phyloP scores from a whole-genome alignment of 306 rosid genomes.

The Cicer judaicum region DNA sequence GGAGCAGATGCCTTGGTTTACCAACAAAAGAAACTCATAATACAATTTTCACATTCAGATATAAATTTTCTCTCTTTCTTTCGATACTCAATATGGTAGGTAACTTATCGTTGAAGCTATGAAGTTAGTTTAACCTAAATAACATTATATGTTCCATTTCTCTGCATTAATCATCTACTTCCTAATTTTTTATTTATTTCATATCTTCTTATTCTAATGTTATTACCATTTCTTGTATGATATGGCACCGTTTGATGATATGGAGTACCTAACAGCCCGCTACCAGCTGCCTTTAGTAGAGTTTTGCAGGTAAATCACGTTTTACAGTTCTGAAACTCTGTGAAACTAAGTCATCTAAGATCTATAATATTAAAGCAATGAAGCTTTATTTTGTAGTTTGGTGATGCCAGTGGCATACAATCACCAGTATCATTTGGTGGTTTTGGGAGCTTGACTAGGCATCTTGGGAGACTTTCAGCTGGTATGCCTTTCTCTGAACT shows the following conservation, averaged over 20 bases:
- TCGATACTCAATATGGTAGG: too few relatives aligned
- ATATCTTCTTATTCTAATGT: neutral
- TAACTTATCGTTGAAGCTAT: too few relatives aligned
- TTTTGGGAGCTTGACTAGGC: slow-evolving; percentile 95
- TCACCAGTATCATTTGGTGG: slow-evolving; percentile 97
- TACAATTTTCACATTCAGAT: too few relatives aligned
- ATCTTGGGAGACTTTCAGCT: slow-evolving; percentile 77
- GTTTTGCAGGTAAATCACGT: slow-evolving; percentile 72
- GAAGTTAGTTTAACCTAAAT: neutral
- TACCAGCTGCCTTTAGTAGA: slow-evolving; percentile 82
- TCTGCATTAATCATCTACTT: neutral
- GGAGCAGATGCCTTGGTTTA: too few relatives aligned
- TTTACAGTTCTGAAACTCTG: slow-evolving; percentile 44
- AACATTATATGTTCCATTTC: slow-evolving; percentile 6
- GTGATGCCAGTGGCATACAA: slow-evolving; percentile 96
- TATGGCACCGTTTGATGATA: slow-evolving; percentile 47
- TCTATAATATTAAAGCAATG: slow-evolving; percentile 36
- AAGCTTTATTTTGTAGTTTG: slow-evolving; percentile 70
- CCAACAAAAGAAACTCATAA: too few relatives aligned
- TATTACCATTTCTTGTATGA: slow-evolving; percentile 3
- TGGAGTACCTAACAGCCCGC: slow-evolving; percentile 65
- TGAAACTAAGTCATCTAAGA: slow-evolving; percentile 40
- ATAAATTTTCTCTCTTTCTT: too few relatives aligned
- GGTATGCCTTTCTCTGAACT: slow-evolving; percentile 51
- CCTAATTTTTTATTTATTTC: slow-evolving; percentile 2